Conservation (phyloP, 306 rosid genomes). For the Glycine latifolia region DNA sequence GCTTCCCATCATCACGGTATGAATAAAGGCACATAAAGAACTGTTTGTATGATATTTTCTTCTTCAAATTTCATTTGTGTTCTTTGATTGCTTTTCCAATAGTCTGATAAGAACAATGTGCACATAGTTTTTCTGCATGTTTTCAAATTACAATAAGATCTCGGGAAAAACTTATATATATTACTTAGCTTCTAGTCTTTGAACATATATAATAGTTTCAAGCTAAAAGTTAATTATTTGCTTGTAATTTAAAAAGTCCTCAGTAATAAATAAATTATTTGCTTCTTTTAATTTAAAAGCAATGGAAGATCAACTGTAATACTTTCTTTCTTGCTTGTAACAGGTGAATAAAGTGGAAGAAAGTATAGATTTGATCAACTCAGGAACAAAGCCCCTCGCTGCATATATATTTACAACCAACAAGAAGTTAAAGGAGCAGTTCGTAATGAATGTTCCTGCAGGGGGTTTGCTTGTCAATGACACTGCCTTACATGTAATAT, state of each 20-base stretch:
- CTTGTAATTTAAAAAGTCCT: background rate
- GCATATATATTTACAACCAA: constrained; percentile 86
- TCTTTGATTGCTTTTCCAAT: no score
- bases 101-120: constrained; percentile 21
- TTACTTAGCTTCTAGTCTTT: no score
- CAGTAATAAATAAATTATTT: constrained; percentile 7
- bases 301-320: background rate
- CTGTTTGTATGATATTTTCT: background rate
- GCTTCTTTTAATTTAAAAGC: background rate
- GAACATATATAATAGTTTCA: no score
- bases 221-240: no score
- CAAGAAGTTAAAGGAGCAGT: constrained; percentile 75
- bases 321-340: constrained; percentile 21
- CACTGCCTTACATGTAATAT: constrained; percentile 67
- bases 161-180: no score
- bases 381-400: constrained; percentile 92
- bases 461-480: constrained; percentile 90
- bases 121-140: background rate
- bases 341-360: constrained; percentile 89
- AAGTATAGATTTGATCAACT: constrained; percentile 73
- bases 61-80: constrained; percentile 19
- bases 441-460: constrained; percentile 72
- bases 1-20: constrained; percentile 90
- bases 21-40: constrained; percentile 7
- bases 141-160: background rate